Percentiles rank a stretch among this genome's conserved stretches.
Evolutionary conservation across 306 rosid species (phyloP).

Genomic region (Hippophae rhamnoides): DNA sequence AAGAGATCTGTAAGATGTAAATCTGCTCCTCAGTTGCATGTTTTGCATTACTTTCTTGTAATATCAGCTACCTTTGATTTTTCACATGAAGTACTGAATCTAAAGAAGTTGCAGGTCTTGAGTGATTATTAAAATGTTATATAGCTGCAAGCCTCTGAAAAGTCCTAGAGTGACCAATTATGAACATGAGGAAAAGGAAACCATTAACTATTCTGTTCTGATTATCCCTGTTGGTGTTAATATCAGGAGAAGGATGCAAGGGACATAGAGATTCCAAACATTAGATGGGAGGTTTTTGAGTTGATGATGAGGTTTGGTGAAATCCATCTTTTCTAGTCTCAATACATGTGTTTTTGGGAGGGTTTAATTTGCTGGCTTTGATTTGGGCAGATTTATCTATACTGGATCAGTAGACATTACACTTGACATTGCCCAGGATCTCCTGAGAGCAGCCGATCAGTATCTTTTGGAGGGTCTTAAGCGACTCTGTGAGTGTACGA

Average conservation of each 20-base stretch:
- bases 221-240: slow-evolving; percentile 12
- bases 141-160: no score
- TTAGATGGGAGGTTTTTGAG: slow-evolving; percentile 95
- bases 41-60: no score
- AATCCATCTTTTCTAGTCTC: slow-evolving; percentile 13
- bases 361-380: slow-evolving; percentile 17
- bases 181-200: neutral
- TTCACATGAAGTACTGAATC: no score
- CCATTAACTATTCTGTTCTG: neutral
- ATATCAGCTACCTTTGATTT: no score
- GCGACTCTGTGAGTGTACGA: slow-evolving; percentile 85
- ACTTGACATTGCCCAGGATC: slow-evolving; percentile 88
- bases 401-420: slow-evolving; percentile 85
- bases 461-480: slow-evolving; percentile 97
- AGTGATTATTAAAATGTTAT: no score
- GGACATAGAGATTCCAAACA: slow-evolving; percentile 96
- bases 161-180: no score
- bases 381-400: slow-evolving; percentile 68
- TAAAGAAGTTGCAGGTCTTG: no score
- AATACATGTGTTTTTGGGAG: slow-evolving; percentile 6
- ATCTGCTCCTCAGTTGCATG: no score
- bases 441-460: slow-evolving; percentile 96
- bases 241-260: slow-evolving; percentile 97
- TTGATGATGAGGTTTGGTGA: slow-evolving; percentile 86
- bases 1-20: no score